Evolutionary conservation across 805 yeast species (phyloP), one percentile per base, ranked within the genome.

Genomic region (Candida sithepensis): DNA sequence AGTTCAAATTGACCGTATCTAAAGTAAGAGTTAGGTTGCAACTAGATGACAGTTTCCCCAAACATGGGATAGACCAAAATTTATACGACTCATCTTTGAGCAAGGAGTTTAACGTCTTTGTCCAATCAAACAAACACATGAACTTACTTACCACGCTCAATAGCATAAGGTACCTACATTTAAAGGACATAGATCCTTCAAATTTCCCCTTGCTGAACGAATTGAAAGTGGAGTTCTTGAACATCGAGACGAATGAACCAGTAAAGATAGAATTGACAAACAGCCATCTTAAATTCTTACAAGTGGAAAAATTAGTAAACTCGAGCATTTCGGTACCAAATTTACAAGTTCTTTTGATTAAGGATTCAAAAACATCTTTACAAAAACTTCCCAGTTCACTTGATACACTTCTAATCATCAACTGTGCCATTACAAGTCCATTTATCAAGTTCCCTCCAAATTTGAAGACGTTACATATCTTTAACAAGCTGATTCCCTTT

Each of bases 211-310:
- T 16, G 13, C 30, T 41, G 19, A 21, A 41, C 18, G 23, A 41
- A 10, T 19, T 41, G 28, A 8, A 28, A 10, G 12, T 41, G 9
- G 12, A 28, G 3, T 41, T 14, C 9, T 30, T 28, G 14, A 30
- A 32, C 18, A 41, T 41, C 4, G 43, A 41, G 23, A 30, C 43
- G n/a, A 30, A 28, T 12, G 33, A 20, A 18, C 43, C 43, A 19
- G n/a, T 41, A 5, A 30, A 19, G 13, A n/a, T 41, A 8, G 24
- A 18, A 4, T 8, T 41, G 8, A 19, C 19, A 20, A 41, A 41
- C 12, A 20, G 13, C 8, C 20, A 10, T 12, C 9, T 41, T 19
- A 7, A 30, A 12, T 41, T 18, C 21, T 30, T 41, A 21, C 23
- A 30, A 20, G 16, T 28, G 3, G 43, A 41, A 30, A 30, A 28